Percentiles rank a stretch among this genome's conserved stretches.
phyloP scores from a whole-genome alignment of 768 basidiomycete species.

The Pleurotus giganteus region DNA sequence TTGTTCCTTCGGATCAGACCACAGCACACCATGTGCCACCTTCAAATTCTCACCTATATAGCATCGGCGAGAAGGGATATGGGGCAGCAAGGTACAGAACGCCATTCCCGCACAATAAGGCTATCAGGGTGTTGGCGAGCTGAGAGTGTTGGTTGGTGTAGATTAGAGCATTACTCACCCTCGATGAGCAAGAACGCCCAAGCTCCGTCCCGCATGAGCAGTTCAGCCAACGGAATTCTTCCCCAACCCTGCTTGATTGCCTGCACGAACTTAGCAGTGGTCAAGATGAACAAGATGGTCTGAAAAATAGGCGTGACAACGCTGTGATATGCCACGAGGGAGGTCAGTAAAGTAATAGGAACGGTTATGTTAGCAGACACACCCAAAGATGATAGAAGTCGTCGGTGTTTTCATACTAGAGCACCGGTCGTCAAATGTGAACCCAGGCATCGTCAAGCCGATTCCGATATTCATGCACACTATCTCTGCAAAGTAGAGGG shows the following conservation, averaged over 20 bases:
- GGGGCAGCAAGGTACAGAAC: not conserved
- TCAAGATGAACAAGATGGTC: conserved; percentile 16
- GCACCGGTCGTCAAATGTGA: not conserved
- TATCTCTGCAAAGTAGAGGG: not conserved
- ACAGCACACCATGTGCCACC: not conserved
- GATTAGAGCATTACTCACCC: conserved; percentile 3
- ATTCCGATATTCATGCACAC: conserved; percentile 2
- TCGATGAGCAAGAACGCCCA: conserved; percentile 18
- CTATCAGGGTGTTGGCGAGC: not conserved
- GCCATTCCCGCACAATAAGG: not conserved
- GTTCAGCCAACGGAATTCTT: conserved; percentile 1
- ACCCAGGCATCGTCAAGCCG: not conserved
- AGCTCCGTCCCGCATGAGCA: conserved; percentile 18
- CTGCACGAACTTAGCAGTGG: conserved; percentile 11
- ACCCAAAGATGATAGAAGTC: conserved; percentile 32
- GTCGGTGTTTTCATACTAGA: conserved; percentile 18
- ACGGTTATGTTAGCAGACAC: conserved; percentile 1
- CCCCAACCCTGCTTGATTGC: conserved; percentile 15
- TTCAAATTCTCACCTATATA: not conserved
- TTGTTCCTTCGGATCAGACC: not conserved
- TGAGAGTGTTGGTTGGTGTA: not conserved
- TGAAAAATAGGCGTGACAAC: conserved; percentile 11
- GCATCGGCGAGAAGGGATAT: not conserved
- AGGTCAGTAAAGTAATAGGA: not conserved
- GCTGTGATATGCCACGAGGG: not conserved